Base-by-base conservation (phyloP, 2,329 filamentous ascomycete species). In the Didymella segeticola region DNA sequence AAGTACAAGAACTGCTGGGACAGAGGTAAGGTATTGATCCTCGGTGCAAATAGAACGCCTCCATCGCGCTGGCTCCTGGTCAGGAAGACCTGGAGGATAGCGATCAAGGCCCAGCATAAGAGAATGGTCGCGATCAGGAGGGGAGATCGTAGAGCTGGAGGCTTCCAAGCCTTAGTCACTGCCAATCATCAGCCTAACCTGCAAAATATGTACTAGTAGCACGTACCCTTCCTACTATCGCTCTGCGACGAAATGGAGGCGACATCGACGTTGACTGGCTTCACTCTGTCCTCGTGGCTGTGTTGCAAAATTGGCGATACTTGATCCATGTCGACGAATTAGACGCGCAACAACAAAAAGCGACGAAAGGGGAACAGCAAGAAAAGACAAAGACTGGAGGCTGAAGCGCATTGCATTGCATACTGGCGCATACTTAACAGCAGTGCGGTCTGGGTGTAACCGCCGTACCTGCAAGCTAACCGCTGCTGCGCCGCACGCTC, bases 1-100 rank as follows among this genome's bases (percentile, higher is more conserved):
- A 80, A 58, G 39, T 84, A 86, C 0, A 80, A 61, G n/a, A 83
- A 85, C 0, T 68, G 48, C 4, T 83, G 77, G 0, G 59, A 75
- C 0, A 70, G 2, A 0, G 83, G 75, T 0, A 86, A 65, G 2
- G 68, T 66, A 15, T 64, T 68, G 50, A 75, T 70, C 1, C 63
- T 61, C 0, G 64, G 25, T 0, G 75, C 73, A 20, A 79, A 77
- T 0, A 78, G 49, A 3, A 80, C 66, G 0, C 82, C 84, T 0
- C 79, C 75, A 11, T 81, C 49, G 0, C 61, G 41, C 7, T 74
- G 56, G 45, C 78, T 82, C 0, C 64, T 69, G 1, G 72, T 66
- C 0, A 81, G 75, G 0, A 86, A 61, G 0, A 76, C 60, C 49
- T 84, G 82, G 0, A 86, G 66, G 0, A 77, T 51, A 0, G 69